Percentiles rank a stretch among this genome's conserved stretches.
Conservation (phyloP, 176 grass and related monocot genomes). For the Puya raimondii region DNA sequence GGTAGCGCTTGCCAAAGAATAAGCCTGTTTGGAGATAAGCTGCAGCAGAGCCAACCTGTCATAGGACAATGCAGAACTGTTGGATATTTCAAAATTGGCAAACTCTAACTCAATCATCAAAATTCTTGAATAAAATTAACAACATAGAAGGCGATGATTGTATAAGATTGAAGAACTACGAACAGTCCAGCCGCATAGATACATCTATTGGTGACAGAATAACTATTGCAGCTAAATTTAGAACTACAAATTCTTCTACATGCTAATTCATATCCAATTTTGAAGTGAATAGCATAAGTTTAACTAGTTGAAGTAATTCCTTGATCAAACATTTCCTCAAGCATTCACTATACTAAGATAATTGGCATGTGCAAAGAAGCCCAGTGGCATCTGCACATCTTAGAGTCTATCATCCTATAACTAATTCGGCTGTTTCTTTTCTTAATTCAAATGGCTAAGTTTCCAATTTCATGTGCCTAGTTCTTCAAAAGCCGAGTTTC, state of each 20-base stretch:
- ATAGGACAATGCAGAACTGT: neutral
- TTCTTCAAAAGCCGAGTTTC: neutral
- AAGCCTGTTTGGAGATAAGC: slow-evolving; percentile 53
- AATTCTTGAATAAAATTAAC: neutral
- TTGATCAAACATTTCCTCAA: neutral
- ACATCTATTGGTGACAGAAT: too few relatives aligned
- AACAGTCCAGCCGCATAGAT: too few relatives aligned
- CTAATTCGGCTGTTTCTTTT: neutral
- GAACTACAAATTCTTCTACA: too few relatives aligned
- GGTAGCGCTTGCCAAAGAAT: slow-evolving; percentile 54
- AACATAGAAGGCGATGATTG: too few relatives aligned
- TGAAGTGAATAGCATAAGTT: too few relatives aligned
- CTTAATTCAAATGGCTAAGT: neutral
- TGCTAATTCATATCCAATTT: too few relatives aligned
- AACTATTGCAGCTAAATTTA: too few relatives aligned
- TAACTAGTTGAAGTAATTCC: neutral
- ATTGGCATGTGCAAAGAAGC: neutral
- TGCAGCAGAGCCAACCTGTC: slow-evolving; percentile 53
- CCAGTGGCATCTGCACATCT: neutral
- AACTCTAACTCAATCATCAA: neutral
- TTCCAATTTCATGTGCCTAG: neutral
- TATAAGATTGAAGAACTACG: too few relatives aligned
- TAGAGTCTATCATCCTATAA: neutral
- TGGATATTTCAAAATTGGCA: neutral
- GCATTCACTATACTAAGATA: neutral